Percentiles rank a stretch among this genome's conserved stretches.
Conservation (phyloP, 805 yeast genomes). For the Kuraishia cidri region DNA sequence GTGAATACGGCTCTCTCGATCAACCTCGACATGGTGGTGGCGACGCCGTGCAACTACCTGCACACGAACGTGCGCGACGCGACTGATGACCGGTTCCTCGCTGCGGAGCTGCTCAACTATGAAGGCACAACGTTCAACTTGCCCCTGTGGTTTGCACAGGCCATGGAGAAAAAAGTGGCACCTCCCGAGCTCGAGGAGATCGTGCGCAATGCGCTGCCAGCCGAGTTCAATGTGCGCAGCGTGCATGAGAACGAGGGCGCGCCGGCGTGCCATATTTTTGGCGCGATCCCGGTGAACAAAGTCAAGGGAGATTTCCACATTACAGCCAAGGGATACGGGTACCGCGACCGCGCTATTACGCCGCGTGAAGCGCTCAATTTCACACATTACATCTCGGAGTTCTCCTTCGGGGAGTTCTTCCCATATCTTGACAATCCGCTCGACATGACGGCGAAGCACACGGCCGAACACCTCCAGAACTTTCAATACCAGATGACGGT, state of each 20-base stretch:
- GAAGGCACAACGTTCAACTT: slow-evolving; percentile 54
- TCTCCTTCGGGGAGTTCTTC: slow-evolving; percentile 85
- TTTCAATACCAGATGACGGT: slow-evolving; percentile 67
- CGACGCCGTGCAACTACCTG: slow-evolving; percentile 73
- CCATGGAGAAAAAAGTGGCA: slow-evolving; percentile 31
- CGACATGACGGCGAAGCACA: slow-evolving; percentile 59
- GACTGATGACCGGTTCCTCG: slow-evolving; percentile 71
- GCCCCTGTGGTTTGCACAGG: slow-evolving; percentile 38
- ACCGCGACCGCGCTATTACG: slow-evolving; percentile 36
- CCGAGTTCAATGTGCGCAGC: slow-evolving; percentile 45
- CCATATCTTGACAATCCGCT: slow-evolving; percentile 86
- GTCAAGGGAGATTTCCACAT: slow-evolving; percentile 83
- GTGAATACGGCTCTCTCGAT: slow-evolving; percentile 51
- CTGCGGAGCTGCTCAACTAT: slow-evolving; percentile 64
- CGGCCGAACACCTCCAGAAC: slow-evolving; percentile 36
- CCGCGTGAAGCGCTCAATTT: slow-evolving; percentile 54
- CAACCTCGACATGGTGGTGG: slow-evolving; percentile 73
- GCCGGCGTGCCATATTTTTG: slow-evolving; percentile 83
- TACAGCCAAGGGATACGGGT: slow-evolving; percentile 68
- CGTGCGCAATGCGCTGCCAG: slow-evolving; percentile 55
- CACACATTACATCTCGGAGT: slow-evolving; percentile 77
- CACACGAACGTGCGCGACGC: slow-evolving; percentile 71
- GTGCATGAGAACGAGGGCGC: slow-evolving; percentile 37
- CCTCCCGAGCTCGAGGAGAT: slow-evolving; percentile 64
- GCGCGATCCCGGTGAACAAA: slow-evolving; percentile 74